These are phyloP conservation scores for Phytophthora sansomeana DNA, from an alignment of 352 stramenopile genomes.

Conservation along the genomic window DNA sequence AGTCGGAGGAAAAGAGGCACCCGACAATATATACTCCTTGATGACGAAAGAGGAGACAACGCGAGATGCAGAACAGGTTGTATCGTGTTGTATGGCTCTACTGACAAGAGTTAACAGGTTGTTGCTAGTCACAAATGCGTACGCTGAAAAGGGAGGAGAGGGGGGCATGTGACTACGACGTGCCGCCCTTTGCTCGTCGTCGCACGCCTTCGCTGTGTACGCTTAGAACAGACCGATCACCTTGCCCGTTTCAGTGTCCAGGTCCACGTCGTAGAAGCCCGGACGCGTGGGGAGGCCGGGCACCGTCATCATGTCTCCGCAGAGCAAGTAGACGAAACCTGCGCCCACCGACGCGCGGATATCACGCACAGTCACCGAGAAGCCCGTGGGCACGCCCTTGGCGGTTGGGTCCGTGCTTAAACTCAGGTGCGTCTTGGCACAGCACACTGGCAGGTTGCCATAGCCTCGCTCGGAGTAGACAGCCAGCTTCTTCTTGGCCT, in stretches of 20 bases:
- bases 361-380: slow-evolving; percentile 95
- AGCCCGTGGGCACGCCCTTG: slow-evolving; percentile 96
- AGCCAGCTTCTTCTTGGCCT: slow-evolving; percentile 94
- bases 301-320: slow-evolving; percentile 99
- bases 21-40: slow-evolving; percentile 25
- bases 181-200: slow-evolving; percentile 32
- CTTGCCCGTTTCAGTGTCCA: slow-evolving; percentile 94
- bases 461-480: slow-evolving; percentile 89
- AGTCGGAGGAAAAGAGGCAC: neutral
- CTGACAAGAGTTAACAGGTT: slow-evolving; percentile 15
- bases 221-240: slow-evolving; percentile 96
- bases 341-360: slow-evolving; percentile 96
- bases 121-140: slow-evolving; percentile 15
- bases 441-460: slow-evolving; percentile 93
- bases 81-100: slow-evolving; percentile 11
- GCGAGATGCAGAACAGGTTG: slow-evolving; percentile 11
- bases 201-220: neutral
- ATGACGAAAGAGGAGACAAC: neutral
- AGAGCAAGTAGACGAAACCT: slow-evolving; percentile 96
- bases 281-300: slow-evolving; percentile 97
- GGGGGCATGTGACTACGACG: slow-evolving; percentile 27
- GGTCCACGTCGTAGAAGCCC: slow-evolving; percentile 99
- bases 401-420: slow-evolving; percentile 94
- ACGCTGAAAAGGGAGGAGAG: slow-evolving; percentile 23
- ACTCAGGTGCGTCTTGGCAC: slow-evolving; percentile 99